phyloP scores from a whole-genome alignment of 495 filamentous ascomycete genomes.

The Pseudevernia furfuracea region DNA sequence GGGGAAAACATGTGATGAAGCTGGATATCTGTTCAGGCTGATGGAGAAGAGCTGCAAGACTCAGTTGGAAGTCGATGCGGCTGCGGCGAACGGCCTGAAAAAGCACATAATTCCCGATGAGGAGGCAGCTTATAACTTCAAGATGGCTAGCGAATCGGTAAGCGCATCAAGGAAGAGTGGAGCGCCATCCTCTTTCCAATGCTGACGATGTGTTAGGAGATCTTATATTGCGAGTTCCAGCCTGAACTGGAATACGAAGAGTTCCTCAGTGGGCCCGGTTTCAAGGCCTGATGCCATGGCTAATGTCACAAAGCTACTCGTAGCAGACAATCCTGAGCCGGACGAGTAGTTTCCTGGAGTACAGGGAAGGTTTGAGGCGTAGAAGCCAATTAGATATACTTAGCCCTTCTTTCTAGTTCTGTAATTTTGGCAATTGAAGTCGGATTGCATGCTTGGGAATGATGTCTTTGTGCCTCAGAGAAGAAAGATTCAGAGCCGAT shows the following conservation, averaged over 20 bases:
- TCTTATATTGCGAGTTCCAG: slow-evolving; percentile 26
- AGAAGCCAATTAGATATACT: not conserved
- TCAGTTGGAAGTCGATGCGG: slow-evolving; percentile 45
- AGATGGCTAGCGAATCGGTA: slow-evolving; percentile 41
- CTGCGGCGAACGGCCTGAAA: slow-evolving; percentile 26
- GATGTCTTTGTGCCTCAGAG: not conserved
- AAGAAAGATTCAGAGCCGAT: not conserved
- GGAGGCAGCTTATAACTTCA: slow-evolving; percentile 46
- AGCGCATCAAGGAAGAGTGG: not conserved
- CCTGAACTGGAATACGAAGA: slow-evolving; percentile 28
- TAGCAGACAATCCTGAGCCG: not conserved
- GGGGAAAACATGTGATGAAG: slow-evolving; percentile 48
- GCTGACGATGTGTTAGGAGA: slow-evolving; percentile 7
- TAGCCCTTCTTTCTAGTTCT: not conserved
- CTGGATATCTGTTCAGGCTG: slow-evolving; percentile 45
- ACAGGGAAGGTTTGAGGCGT: not conserved
- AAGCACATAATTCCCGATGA: slow-evolving; percentile 43
- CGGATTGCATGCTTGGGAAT: not conserved
- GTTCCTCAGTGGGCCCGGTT: slow-evolving; percentile 13
- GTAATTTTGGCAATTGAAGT: not conserved
- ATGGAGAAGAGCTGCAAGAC: slow-evolving; percentile 46
- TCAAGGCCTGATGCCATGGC: slow-evolving; percentile 1
- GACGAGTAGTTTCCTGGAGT: not conserved
- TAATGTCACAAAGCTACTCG: not conserved
- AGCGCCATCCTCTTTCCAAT: not conserved